These are phyloP conservation scores for Xylariaceae sp. DNA, from an alignment of 2,329 filamentous ascomycete species.

Conservation along the genomic window DNA sequence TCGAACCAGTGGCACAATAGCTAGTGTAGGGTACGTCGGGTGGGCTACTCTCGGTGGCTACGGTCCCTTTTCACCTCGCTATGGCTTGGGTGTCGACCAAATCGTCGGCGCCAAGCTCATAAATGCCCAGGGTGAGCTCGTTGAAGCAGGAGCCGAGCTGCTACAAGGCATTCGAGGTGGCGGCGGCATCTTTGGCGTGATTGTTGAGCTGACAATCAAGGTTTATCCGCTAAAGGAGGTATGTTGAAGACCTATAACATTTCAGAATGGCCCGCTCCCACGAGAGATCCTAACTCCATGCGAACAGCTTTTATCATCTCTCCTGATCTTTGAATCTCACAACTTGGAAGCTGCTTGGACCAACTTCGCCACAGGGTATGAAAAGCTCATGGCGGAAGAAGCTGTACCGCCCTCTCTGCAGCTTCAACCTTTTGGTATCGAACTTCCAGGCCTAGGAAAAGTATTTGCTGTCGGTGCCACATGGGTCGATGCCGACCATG, in stretches of 20 bases:
- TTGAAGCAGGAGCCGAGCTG: slow-evolving; percentile 35
- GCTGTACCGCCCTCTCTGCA: slow-evolving; percentile 8
- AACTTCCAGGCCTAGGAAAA: slow-evolving; percentile 30
- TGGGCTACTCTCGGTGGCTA: slow-evolving; percentile 36
- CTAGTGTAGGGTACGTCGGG: slow-evolving; percentile 32
- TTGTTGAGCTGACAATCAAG: slow-evolving; percentile 38
- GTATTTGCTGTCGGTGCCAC: slow-evolving; percentile 27
- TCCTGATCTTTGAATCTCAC: slow-evolving; percentile 31
- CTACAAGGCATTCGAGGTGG: slow-evolving; percentile 37
- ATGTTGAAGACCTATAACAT: too few relatives aligned
- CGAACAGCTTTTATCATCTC: slow-evolving; percentile 5
- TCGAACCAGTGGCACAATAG: slow-evolving; percentile 19
- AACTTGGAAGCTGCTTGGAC: slow-evolving; percentile 25
- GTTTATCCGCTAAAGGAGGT: slow-evolving; percentile 34
- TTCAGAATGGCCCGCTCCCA: too few relatives aligned
- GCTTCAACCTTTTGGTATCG: slow-evolving; percentile 30
- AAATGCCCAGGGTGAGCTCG: slow-evolving; percentile 33
- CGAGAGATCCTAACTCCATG: neutral
- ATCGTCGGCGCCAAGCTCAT: slow-evolving; percentile 37
- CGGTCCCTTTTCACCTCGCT: slow-evolving; percentile 29
- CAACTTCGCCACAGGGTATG: slow-evolving; percentile 11
- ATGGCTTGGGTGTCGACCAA: slow-evolving; percentile 36
- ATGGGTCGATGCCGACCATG: slow-evolving; percentile 33
- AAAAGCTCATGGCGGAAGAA: slow-evolving; percentile 9
- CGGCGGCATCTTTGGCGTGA: slow-evolving; percentile 37